Percentiles rank a stretch among this genome's conserved stretches.
phyloP scores from a whole-genome alignment of 176 grass and related monocot genomes.

The Bromus sterilis region DNA sequence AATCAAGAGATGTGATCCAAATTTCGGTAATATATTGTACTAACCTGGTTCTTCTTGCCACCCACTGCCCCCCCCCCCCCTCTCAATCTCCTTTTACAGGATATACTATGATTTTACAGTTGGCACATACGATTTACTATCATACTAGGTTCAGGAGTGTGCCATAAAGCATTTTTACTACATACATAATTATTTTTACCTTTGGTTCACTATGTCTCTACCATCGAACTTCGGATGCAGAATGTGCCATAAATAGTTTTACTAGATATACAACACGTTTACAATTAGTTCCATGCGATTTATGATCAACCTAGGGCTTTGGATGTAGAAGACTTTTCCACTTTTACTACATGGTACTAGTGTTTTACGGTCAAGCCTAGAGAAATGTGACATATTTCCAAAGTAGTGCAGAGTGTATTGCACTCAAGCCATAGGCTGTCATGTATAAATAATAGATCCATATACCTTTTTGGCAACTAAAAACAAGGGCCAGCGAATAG shows the following conservation, averaged over 20 bases:
- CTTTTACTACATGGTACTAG: background rate
- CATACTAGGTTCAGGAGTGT: no score
- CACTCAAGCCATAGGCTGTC: background rate
- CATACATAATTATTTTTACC: no score
- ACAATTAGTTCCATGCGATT: background rate
- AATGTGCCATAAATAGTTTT: background rate
- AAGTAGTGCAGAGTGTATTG: background rate
- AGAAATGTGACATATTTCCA: background rate
- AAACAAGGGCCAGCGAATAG: slow-evolving; percentile 83
- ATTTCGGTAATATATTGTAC: background rate
- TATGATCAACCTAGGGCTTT: background rate
- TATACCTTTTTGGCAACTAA: slow-evolving; percentile 83
- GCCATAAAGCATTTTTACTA: no score
- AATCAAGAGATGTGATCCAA: background rate
- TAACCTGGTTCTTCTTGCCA: no score
- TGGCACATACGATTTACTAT: no score
- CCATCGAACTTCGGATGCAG: background rate
- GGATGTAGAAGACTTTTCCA: background rate
- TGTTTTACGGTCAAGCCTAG: background rate
- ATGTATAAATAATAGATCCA: slow-evolving; percentile 12
- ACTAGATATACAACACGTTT: background rate
- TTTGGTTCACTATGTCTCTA: no score
- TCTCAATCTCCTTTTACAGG: no score
- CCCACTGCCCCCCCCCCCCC: no score
- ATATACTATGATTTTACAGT: no score